Evolutionary conservation across 179 eudicot genomes (phyloP).

Genomic region (Carnegiea gigantea): DNA sequence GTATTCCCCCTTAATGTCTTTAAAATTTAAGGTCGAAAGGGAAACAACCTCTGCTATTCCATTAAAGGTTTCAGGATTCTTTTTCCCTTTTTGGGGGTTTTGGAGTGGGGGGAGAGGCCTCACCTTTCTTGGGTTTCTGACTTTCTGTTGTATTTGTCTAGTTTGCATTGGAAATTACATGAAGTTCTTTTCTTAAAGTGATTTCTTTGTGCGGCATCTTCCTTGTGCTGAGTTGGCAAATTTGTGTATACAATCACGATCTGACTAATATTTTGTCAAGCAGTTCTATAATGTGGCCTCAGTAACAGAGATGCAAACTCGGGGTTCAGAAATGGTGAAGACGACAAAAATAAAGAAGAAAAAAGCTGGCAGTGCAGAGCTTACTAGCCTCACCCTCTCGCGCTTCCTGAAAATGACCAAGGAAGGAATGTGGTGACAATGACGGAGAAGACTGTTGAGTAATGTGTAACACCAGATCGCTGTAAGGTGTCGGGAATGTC

Average conservation of each 20-base stretch:
- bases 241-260: not conserved
- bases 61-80: too few relatives aligned
- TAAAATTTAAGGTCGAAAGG: too few relatives aligned
- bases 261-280: conserved; percentile 12
- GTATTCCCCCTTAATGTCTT: too few relatives aligned
- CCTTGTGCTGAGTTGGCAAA: not conserved
- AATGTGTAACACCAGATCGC: not conserved
- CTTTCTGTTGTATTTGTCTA: too few relatives aligned
- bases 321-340: conserved; percentile 52
- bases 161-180: not conserved
- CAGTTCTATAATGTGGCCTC: conserved; percentile 86
- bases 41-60: too few relatives aligned
- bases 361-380: conserved; percentile 41
- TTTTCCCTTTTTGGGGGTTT: too few relatives aligned
- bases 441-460: not conserved
- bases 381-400: conserved; percentile 72
- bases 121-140: too few relatives aligned
- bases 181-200: not conserved
- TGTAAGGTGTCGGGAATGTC: not conserved
- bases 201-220: not conserved
- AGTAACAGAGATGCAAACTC: conserved; percentile 44
- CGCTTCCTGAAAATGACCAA: conserved; percentile 79
- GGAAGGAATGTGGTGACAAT: conserved; percentile 54
- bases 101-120: too few relatives aligned
- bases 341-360: conserved; percentile 73